Base-by-base conservation (phyloP, 768 basidiomycete species). In the Boletus subcaerulescens region DNA sequence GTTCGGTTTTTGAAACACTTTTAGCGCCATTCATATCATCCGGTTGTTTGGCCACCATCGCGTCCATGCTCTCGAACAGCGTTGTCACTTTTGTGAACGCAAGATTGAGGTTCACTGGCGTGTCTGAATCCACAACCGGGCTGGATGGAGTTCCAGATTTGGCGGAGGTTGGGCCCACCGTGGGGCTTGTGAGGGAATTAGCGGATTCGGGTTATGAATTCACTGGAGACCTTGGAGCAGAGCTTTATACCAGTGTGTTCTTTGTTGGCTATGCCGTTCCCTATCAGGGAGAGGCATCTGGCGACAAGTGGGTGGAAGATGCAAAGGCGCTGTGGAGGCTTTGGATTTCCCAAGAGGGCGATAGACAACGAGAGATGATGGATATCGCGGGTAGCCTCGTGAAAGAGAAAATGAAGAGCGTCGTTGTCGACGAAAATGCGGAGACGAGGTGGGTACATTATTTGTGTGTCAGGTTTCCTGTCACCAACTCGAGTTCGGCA, bases 371-470 rank as follows among this genome's bases (percentile, higher is more conserved):
- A 3, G 68, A 62, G 4, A 50, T 63, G 17, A 67, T 64, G 56
- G 54, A 49, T 17, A 57, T 63, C 20, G 69, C 76, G 18, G 31
- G 69, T 9, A 62, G 57, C 11, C 64, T 73, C 3, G 69, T 85
- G 48, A 79, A 76, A 55, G 71, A 68, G 32, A 73, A 68, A 43
- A 54, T 86, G 52, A 74, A 68, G 29, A 71, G 63, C 5, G 59
- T 81, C 22, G 42, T 87, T 5, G 53, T 69, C 31, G 78, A 81
- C 60, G 63, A 63, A 40, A 55, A 62, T 12, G 65, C 63, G 11
- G 60, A 60, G 24, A 53, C 67, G 5, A 71, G 67, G 77, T 77
- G 31, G 17, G 74, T 61, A 39, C n/a, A 43, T 5, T 18, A 7
- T 35, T 29, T 13, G 1, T 44, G 38, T 15, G 3, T 36, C 9